Conservation (phyloP, 306 rosid species). For the Mucuna pruriens region DNA sequence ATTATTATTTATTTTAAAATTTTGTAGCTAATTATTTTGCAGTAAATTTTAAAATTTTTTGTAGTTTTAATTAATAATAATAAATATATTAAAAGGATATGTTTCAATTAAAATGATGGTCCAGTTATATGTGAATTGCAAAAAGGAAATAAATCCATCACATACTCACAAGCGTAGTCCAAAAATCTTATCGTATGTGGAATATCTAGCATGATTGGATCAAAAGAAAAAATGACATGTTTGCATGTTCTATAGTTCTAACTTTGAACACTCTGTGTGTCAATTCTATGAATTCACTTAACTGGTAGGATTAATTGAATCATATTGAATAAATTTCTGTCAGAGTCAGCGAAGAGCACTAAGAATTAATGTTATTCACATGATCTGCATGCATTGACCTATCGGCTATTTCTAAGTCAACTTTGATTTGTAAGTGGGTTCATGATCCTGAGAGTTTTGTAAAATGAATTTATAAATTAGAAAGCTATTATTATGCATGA, state of each 20-base stretch:
- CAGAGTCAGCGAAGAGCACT: background rate
- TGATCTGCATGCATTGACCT: slow-evolving; percentile 18
- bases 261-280: background rate
- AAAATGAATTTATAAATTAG: no score
- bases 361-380: background rate
- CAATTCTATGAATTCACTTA: background rate
- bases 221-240: background rate
- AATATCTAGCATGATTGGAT: background rate
- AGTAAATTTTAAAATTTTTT: no score
- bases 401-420: background rate
- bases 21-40: no score
- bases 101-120: background rate
- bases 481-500: background rate
- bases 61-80: no score
- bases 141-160: background rate
- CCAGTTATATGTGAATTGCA: background rate
- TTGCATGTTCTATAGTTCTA: background rate
- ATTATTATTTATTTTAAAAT: no score
- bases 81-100: no score
- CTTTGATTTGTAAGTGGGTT: background rate
- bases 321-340: background rate
- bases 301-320: background rate
- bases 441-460: background rate
- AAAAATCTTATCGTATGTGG: background rate
- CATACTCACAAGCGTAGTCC: background rate